phyloP scores from a whole-genome alignment of 2,329 filamentous ascomycete genomes.

The Colletotrichum lini region DNA sequence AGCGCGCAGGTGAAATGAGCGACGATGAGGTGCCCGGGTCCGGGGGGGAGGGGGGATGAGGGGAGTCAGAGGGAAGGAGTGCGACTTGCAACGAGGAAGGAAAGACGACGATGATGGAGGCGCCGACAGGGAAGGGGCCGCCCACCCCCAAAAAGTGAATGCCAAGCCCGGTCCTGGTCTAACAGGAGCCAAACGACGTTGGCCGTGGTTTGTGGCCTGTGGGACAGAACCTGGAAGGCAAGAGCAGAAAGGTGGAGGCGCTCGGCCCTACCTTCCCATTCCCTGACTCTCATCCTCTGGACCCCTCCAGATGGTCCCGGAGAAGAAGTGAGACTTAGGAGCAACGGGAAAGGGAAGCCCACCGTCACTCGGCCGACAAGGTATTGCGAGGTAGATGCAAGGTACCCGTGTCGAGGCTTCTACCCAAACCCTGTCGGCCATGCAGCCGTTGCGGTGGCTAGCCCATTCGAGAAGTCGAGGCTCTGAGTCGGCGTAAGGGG shows the following conservation, averaged over 20 bases:
- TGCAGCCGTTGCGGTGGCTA: slow-evolving; percentile 1
- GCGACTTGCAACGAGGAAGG: background rate
- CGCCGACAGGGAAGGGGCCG: slow-evolving; percentile 26
- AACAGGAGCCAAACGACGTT: slow-evolving; percentile 13
- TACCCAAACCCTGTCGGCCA: slow-evolving; percentile 5
- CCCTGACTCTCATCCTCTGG: slow-evolving; percentile 6
- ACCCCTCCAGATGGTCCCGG: background rate
- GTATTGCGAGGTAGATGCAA: slow-evolving; percentile 25
- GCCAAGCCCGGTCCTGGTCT: slow-evolving; percentile 19
- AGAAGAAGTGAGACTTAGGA: background rate
- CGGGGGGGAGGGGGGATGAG: background rate
- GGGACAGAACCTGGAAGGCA: background rate
- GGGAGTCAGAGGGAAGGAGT: background rate
- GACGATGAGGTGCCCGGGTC: background rate
- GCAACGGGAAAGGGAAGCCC: slow-evolving; percentile 25
- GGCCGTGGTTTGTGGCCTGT: slow-evolving; percentile 25
- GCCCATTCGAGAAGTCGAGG: slow-evolving; percentile 14
- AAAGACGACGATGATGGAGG: slow-evolving; percentile 27
- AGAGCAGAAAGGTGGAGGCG: slow-evolving; percentile 14
- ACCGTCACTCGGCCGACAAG: slow-evolving; percentile 25
- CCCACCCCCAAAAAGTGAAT: slow-evolving; percentile 11
- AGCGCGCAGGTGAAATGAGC: slow-evolving; percentile 18
- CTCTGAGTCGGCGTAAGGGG: background rate
- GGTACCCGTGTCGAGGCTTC: slow-evolving; percentile 26
- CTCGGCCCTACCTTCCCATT: slow-evolving; percentile 35